Conservation (phyloP, 208 protist genomes). For the Crithidia fasciculata region DNA sequence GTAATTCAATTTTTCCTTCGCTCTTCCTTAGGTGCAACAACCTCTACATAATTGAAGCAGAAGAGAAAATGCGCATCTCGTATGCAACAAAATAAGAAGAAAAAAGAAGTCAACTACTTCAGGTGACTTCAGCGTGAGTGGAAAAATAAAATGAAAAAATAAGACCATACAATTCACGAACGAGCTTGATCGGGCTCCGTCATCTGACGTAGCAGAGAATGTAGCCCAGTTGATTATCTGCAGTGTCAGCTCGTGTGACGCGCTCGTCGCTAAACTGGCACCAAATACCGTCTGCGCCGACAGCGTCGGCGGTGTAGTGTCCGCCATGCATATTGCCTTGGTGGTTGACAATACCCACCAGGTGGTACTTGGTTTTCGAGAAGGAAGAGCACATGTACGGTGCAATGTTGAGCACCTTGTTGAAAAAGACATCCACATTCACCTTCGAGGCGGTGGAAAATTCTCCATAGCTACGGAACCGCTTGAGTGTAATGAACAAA, state of each 20-base stretch:
- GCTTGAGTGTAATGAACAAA: constrained; percentile 89
- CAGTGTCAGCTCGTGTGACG: constrained; percentile 36
- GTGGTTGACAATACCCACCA: constrained; percentile 92
- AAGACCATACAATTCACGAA: too few species aligned
- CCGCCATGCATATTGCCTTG: constrained; percentile 90
- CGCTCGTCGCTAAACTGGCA: constrained; percentile 84
- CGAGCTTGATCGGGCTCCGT: not conserved
- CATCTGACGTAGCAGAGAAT: constrained; percentile 78
- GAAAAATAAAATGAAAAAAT: too few species aligned
- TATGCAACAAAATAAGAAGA: not conserved
- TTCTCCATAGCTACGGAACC: constrained; percentile 74
- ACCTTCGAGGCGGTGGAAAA: constrained; percentile 84
- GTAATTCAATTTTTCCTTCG: too few species aligned
- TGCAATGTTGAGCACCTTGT: constrained; percentile 62
- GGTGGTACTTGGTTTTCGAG: constrained; percentile 62
- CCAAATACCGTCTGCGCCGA: constrained; percentile 74
- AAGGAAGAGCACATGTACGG: constrained; percentile 66
- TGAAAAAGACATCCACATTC: constrained; percentile 64
- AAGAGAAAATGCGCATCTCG: not conserved
- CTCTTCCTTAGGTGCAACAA: too few species aligned
- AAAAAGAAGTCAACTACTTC: not conserved
- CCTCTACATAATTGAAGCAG: not conserved
- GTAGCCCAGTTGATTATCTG: constrained; percentile 72
- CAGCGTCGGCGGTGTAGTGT: constrained; percentile 90
- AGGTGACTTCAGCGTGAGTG: too few species aligned